Conservation (phyloP, 2,329 filamentous ascomycete genomes). For the Fusarium pseudonygamai region DNA sequence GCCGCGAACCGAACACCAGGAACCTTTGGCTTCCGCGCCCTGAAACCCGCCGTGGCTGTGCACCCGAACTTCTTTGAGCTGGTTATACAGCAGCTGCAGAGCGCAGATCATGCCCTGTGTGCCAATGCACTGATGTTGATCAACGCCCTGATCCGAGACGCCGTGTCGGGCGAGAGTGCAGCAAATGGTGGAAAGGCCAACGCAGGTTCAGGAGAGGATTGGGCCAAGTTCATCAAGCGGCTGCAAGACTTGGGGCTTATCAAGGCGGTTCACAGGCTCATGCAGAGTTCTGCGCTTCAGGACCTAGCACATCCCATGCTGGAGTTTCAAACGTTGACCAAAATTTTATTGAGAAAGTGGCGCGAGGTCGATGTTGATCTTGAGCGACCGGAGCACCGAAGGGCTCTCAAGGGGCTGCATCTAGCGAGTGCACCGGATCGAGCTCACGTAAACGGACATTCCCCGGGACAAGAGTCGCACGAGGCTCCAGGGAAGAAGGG, state of each 20-base stretch:
- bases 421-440: conserved; percentile 78
- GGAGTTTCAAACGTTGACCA: conserved; percentile 93
- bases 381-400: conserved; percentile 86
- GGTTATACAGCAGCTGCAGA: conserved; percentile 89
- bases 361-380: conserved; percentile 84
- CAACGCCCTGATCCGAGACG: conserved; percentile 93
- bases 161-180: conserved; percentile 78
- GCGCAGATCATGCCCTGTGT: conserved; percentile 93
- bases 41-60: conserved; percentile 90
- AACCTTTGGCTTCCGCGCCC: conserved; percentile 85
- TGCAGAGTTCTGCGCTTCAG: conserved; percentile 92
- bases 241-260: conserved; percentile 94
- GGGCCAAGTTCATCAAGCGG: conserved; percentile 94
- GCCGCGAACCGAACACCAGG: conserved; percentile 58
- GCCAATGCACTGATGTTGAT: conserved; percentile 95
- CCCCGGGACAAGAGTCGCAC: conserved; percentile 50
- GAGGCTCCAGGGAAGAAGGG: conserved; percentile 61
- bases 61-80: conserved; percentile 96
- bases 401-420: conserved; percentile 86
- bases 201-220: conserved; percentile 69
- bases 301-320: conserved; percentile 89
- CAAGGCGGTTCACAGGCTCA: conserved; percentile 88
- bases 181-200: conserved; percentile 42
- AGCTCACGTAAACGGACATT: conserved; percentile 52
- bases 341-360: conserved; percentile 89